These are phyloP conservation scores for Pichia gijzeniarum DNA, from an alignment of 805 yeast genomes.

Conservation along the genomic window DNA sequence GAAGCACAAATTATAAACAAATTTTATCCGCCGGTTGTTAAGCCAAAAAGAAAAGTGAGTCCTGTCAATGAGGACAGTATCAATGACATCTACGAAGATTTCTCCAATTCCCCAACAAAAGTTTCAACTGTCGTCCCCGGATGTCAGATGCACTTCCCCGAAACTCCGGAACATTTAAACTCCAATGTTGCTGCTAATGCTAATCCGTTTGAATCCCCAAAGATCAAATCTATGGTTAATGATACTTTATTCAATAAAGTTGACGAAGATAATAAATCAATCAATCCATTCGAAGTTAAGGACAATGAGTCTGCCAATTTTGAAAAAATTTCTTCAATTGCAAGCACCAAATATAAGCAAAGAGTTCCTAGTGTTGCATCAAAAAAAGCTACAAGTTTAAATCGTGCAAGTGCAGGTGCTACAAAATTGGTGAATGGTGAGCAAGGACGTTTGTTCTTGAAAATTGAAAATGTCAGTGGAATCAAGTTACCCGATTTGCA, in stretches of 20 bases:
- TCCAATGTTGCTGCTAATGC: background rate
- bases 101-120: slow-evolving; percentile 8
- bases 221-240: background rate
- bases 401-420: background rate
- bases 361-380: background rate
- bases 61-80: slow-evolving; percentile 1
- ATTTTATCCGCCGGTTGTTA: slow-evolving; percentile 2
- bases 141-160: background rate
- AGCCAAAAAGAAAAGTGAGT: background rate
- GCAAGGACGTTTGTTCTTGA: slow-evolving; percentile 48
- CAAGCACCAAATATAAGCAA: background rate
- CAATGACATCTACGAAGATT: slow-evolving; percentile 11
- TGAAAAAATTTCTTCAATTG: slow-evolving; percentile 2
- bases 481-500: slow-evolving; percentile 42
- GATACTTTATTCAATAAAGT: background rate
- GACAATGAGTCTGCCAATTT: slow-evolving; percentile 3
- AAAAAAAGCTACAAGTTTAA: background rate
- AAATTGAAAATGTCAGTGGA: slow-evolving; percentile 40
- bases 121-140: background rate
- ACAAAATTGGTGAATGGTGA: slow-evolving; percentile 24
- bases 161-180: background rate
- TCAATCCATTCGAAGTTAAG: slow-evolving; percentile 5
- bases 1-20: slow-evolving; percentile 13
- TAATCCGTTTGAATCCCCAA: slow-evolving; percentile 13
- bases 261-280: background rate